A percentile compares a stretch with the other conserved stretches of the same genome.
These are phyloP conservation scores for Gossypium davidsonii DNA, from an alignment of 441 rosid genomes.

Conservation along the genomic window DNA sequence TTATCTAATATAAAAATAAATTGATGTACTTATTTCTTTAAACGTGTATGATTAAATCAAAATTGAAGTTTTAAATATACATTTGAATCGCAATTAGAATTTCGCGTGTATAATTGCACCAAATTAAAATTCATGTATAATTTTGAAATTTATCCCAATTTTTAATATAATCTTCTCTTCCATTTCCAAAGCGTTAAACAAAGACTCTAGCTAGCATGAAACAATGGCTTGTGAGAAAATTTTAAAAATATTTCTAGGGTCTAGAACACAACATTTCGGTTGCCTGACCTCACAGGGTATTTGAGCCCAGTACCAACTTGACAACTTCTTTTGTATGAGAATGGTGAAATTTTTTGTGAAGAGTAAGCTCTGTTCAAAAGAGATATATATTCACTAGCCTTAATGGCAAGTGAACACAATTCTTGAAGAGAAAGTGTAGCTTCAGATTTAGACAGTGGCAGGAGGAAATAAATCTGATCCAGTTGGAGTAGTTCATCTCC, in stretches of 20 bases:
- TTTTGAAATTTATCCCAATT: too few relatives aligned
- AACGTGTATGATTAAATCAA: too few relatives aligned
- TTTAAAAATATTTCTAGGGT: not conserved
- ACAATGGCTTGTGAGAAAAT: not conserved
- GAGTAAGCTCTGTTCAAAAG: not conserved
- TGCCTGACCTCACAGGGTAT: constrained; percentile 4
- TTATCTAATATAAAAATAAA: too few relatives aligned
- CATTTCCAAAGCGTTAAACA: not conserved
- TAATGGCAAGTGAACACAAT: constrained; percentile 24
- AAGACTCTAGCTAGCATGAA: not conserved
- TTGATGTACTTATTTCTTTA: too few relatives aligned
- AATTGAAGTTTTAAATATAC: too few relatives aligned
- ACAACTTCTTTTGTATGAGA: constrained; percentile 1
- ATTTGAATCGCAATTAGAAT: too few relatives aligned
- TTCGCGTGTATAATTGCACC: too few relatives aligned
- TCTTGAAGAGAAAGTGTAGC: constrained; percentile 20
- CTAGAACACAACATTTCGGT: not conserved
- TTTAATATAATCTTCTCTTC: not conserved
- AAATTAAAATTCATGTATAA: too few relatives aligned
- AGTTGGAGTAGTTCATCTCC: constrained; percentile 25
- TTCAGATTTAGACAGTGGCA: constrained; percentile 21
- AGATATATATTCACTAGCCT: constrained; percentile 24
- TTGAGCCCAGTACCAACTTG: constrained; percentile 1
- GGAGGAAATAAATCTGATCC: constrained; percentile 29
- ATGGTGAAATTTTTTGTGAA: not conserved